Evolutionary conservation across 805 yeast species (phyloP).

Genomic region (Vanderwaltozyma yarrowii): DNA sequence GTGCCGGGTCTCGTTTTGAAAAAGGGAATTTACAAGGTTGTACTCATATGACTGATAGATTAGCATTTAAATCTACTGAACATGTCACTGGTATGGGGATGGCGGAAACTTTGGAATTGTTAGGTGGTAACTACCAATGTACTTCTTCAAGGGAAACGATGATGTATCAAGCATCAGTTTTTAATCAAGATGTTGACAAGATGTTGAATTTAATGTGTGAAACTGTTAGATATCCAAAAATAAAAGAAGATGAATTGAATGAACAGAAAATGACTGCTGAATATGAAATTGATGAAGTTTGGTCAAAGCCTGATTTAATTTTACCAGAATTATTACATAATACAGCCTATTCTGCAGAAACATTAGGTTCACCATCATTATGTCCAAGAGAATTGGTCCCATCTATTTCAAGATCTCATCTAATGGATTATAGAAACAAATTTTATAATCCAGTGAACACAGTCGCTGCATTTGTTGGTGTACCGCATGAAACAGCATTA

Average conservation of each 20-base stretch:
- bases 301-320: slow-evolving; percentile 72
- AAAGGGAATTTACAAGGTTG: slow-evolving; percentile 50
- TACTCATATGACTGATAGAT: slow-evolving; percentile 74
- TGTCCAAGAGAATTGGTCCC: slow-evolving; percentile 66
- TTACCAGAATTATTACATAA: slow-evolving; percentile 86
- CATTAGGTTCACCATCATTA: slow-evolving; percentile 77
- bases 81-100: slow-evolving; percentile 52
- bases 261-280: slow-evolving; percentile 65
- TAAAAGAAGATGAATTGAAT: slow-evolving; percentile 58
- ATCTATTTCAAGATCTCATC: slow-evolving; percentile 39
- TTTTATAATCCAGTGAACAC: slow-evolving; percentile 72
- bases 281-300: slow-evolving; percentile 76
- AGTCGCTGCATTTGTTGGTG: slow-evolving; percentile 83
- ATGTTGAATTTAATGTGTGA: slow-evolving; percentile 73
- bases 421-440: slow-evolving; percentile 49
- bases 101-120: slow-evolving; percentile 60
- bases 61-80: slow-evolving; percentile 70
- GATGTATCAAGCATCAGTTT: slow-evolving; percentile 90
- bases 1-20: slow-evolving; percentile 88
- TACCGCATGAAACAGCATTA: slow-evolving; percentile 58
- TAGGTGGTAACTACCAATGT: slow-evolving; percentile 94
- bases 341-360: slow-evolving; percentile 61
- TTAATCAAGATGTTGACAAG: slow-evolving; percentile 69
- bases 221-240: slow-evolving; percentile 61
- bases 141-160: slow-evolving; percentile 85